Evolutionary conservation across 306 rosid species (phyloP).

Genomic region (Carpinus viminea): DNA sequence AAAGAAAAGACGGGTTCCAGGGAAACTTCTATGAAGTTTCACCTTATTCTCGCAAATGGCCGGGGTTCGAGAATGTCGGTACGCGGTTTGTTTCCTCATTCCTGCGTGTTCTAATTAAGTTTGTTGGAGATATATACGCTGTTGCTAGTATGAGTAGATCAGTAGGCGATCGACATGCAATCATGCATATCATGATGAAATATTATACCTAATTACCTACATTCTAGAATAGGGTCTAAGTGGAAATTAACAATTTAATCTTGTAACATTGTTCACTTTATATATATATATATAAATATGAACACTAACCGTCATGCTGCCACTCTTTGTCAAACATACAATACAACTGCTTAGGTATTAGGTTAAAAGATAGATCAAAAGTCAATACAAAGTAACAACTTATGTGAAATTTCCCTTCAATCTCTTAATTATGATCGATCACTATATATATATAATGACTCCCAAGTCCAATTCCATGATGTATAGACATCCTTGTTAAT

Average conservation of each 20-base stretch:
- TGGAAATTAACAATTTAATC: constrained; percentile 16
- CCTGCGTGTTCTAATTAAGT: not conserved
- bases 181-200: too few species aligned
- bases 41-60: not conserved
- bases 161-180: not conserved
- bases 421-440: not conserved
- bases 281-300: not conserved
- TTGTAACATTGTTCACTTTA: constrained; percentile 4
- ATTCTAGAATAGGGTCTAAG: not conserved
- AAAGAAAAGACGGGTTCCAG: not conserved
- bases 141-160: not conserved
- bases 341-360: constrained; percentile 22
- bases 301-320: constrained; percentile 8
- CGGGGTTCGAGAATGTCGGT: not conserved
- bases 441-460: not conserved
- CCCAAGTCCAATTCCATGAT: not conserved
- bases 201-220: too few species aligned
- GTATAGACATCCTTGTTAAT: not conserved
- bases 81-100: not conserved
- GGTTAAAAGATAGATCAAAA: constrained; percentile 22
- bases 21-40: constrained; percentile 7
- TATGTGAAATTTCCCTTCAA: constrained; percentile 4
- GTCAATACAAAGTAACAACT: constrained; percentile 15
- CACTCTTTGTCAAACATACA: constrained; percentile 31
- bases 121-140: not conserved